These are phyloP conservation scores for Mollisia scopiformis DNA, from an alignment of 2,329 filamentous ascomycete genomes.

Conservation along the genomic window DNA sequence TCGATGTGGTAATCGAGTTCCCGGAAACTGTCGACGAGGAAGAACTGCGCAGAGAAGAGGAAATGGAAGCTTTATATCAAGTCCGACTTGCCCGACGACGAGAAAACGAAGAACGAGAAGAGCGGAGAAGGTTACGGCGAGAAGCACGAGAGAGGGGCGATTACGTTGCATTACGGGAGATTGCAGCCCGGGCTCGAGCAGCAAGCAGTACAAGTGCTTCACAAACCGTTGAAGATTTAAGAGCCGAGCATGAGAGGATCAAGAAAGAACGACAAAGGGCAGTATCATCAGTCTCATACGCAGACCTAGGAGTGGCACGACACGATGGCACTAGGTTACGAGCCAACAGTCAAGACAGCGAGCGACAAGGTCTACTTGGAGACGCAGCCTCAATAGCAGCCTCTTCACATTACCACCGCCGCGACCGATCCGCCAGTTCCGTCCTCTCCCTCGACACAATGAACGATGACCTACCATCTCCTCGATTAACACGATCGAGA, in stretches of 20 bases:
- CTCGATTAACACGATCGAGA: constrained; percentile 42
- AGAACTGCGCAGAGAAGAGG: constrained; percentile 81
- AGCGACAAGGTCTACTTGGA: constrained; percentile 71
- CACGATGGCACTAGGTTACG: constrained; percentile 78
- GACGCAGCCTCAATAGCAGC: constrained; percentile 59
- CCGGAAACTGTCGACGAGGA: constrained; percentile 76
- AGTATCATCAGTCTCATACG: constrained; percentile 77
- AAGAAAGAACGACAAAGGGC: constrained; percentile 65
- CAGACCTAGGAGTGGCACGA: constrained; percentile 73
- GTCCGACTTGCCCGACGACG: constrained; percentile 78
- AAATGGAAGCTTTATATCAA: constrained; percentile 93
- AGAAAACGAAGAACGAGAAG: constrained; percentile 77
- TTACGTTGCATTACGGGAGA: constrained; percentile 64
- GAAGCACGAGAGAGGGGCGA: constrained; percentile 77
- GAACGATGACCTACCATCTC: constrained; percentile 45
- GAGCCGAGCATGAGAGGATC: constrained; percentile 57
- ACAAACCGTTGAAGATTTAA: constrained; percentile 62
- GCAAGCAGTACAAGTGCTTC: constrained; percentile 31
- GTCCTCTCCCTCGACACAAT: constrained; percentile 55
- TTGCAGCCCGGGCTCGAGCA: constrained; percentile 58
- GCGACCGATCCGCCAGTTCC: constrained; percentile 56
- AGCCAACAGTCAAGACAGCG: constrained; percentile 73
- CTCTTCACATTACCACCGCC: constrained; percentile 44
- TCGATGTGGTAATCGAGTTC: constrained; percentile 87
- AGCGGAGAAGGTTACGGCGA: constrained; percentile 67